Evolutionary conservation across 768 basidiomycete genomes (phyloP).

Genomic region (Lenzites betulinus): DNA sequence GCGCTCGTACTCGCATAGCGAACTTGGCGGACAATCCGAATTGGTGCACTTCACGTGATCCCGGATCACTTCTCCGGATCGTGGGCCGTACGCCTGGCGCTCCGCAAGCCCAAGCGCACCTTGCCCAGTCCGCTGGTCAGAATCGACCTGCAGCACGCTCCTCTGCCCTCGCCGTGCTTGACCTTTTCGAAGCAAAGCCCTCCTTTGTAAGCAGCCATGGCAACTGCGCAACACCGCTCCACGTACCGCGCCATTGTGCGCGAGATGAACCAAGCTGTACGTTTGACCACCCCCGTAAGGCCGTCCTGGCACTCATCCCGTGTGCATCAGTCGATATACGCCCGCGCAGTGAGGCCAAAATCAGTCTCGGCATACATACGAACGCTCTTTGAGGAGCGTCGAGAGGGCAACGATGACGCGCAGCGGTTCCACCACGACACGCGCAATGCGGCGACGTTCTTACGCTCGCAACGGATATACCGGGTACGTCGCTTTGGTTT

Average conservation of each 20-base stretch:
- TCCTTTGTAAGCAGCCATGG: conserved; percentile 6
- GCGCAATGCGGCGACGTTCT: conserved; percentile 63
- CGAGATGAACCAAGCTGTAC: conserved; percentile 55
- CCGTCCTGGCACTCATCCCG: conserved; percentile 6
- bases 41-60: conserved; percentile 3
- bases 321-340: conserved; percentile 38
- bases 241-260: conserved; percentile 55
- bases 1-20: conserved; percentile 1
- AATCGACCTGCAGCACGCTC: too few relatives aligned
- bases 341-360: conserved; percentile 41
- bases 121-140: too few relatives aligned
- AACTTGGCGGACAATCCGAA: conserved; percentile 16
- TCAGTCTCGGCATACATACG: conserved; percentile 56
- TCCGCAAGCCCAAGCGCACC: too few relatives aligned
- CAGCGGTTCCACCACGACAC: conserved; percentile 47
- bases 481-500: conserved; percentile 53
- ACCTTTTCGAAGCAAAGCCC: background rate
- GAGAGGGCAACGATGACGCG: conserved; percentile 22
- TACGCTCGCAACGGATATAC: conserved; percentile 73
- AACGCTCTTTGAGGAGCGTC: conserved; percentile 47
- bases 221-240: conserved; percentile 16
- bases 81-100: background rate
- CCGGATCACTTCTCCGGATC: conserved; percentile 1
- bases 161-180: background rate
- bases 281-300: conserved; percentile 29